phyloP scores from a whole-genome alignment of 139 green algal genomes.

The Spirogloea muscicola region DNA sequence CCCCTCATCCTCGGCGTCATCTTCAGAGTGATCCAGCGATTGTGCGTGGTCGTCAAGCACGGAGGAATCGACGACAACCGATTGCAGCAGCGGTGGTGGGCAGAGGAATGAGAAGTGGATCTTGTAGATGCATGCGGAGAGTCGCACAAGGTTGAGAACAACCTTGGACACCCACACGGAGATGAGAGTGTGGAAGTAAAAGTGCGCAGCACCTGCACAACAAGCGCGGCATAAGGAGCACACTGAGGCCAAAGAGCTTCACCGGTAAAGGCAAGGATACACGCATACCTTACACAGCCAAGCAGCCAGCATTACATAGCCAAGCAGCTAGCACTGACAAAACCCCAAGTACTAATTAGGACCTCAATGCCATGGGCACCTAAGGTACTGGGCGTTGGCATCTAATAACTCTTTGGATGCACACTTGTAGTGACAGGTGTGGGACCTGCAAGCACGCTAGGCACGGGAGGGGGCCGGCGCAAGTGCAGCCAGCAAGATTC shows the following conservation, averaged over 20 bases:
- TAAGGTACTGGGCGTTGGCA: not conserved
- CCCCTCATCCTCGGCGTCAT: too few species aligned
- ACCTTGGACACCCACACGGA: conserved; percentile 57
- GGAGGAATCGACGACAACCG: too few species aligned
- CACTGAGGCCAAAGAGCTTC: conserved; percentile 20
- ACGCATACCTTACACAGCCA: too few species aligned
- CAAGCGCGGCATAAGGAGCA: not conserved
- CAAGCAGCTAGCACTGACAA: not conserved
- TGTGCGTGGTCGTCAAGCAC: too few species aligned
- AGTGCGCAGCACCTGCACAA: conserved; percentile 12
- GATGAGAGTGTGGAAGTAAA: conserved; percentile 36
- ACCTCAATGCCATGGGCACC: not conserved
- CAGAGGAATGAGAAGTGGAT: conserved; percentile 51
- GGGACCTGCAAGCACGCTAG: not conserved
- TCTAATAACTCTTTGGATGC: not conserved
- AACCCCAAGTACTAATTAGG: not conserved
- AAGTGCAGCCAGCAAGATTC: not conserved
- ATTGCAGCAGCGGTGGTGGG: too few species aligned
- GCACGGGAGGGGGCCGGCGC: not conserved
- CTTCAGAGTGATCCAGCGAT: too few species aligned
- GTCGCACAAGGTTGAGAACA: conserved; percentile 57
- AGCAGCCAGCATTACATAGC: not conserved
- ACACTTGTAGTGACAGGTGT: not conserved
- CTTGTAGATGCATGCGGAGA: conserved; percentile 49
- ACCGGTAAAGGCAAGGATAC: not conserved